Evolutionary conservation across 2,329 filamentous ascomycete genomes (phyloP).

Genomic region (Chrysoporthe cubensis): DNA sequence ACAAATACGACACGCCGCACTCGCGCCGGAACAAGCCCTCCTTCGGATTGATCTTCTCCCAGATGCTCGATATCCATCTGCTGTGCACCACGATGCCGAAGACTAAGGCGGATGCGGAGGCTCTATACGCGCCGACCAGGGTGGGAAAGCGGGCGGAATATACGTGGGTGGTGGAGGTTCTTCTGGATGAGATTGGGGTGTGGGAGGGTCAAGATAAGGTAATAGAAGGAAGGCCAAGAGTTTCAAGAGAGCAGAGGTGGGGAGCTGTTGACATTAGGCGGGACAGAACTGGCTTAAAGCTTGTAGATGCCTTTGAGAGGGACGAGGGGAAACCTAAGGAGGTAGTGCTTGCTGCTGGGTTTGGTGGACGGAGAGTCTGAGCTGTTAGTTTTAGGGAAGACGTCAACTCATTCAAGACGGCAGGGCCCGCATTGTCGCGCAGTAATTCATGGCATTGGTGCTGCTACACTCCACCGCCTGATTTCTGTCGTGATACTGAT

Average conservation of each 20-base stretch:
- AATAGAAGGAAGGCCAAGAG: conserved; percentile 34
- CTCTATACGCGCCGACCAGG: conserved; percentile 31
- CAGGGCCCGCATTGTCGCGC: not conserved
- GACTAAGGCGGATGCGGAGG: conserved; percentile 45
- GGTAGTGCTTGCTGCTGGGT: conserved; percentile 24
- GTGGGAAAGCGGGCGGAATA: conserved; percentile 31
- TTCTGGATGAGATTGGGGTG: conserved; percentile 54
- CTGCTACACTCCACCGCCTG: conserved; percentile 10
- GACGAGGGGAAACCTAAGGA: conserved; percentile 6
- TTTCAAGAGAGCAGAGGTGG: conserved; percentile 58
- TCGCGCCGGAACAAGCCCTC: conserved; percentile 49
- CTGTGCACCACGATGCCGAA: conserved; percentile 52
- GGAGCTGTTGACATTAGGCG: conserved; percentile 47
- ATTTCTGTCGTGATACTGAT: conserved; percentile 15
- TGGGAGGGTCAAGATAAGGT: conserved; percentile 40
- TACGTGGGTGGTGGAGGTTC: conserved; percentile 54
- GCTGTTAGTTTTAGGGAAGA: not conserved
- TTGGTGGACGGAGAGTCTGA: conserved; percentile 24
- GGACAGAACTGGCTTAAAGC: conserved; percentile 37
- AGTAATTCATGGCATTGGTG: not conserved
- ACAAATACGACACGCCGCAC: conserved; percentile 30
- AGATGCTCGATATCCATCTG: conserved; percentile 59
- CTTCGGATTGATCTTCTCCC: conserved; percentile 59
- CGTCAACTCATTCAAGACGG: not conserved
- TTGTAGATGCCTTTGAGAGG: conserved; percentile 46